Evolutionary conservation across 495 filamentous ascomycete genomes (phyloP), one percentile per base, ranked within the genome.

Genomic region (Hypoxylon perforatum): DNA sequence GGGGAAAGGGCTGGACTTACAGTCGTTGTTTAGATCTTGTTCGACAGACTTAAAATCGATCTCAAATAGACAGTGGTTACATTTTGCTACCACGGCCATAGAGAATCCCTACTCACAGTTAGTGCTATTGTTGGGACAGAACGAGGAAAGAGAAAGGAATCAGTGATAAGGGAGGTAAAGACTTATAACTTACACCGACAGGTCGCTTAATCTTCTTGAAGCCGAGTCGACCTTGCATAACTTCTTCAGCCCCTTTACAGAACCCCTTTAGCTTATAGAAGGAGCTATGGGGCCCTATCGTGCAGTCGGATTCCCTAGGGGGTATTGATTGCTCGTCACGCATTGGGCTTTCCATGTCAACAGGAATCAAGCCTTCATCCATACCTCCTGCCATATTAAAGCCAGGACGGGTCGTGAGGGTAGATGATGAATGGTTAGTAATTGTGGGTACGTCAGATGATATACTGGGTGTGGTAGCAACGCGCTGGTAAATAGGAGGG

Each of bases 191-290:
- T 64, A 69, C 61, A 52, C 73, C 57, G 42, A 75, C 67, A 33
- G 72, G 72, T 57, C 76, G 69, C 54, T 73, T 77, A 25, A 73
- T 68, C 36, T 74, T 76, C 63, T 77, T 79, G 44, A 79, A 76
- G 17, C 78, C 79, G 12, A 73, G 46, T 2, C 72, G 70, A 11
- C 77, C 75, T 19, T 68, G 70, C 28, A 75, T 65, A 11, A 73
- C 69, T 21, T 77, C 77, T 28, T 72, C 76, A 8, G 78, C 77
- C 3, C 79, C 79, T n/a, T 76, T 76, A 39, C 79, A 81, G 63
- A 81, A 78, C 14, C 77, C 77, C 38, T 81, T 81, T 12, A 73
- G 44, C 58, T 73, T 74, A 28, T 78, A 75, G 61, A 80, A 77
- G 3, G 79, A 80, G 45, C 75, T 77, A 9, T 44, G 46, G 10